Evolutionary conservation across 371 early-diverging fungal species (phyloP).

Genomic region (Haplosporangium sp.): DNA sequence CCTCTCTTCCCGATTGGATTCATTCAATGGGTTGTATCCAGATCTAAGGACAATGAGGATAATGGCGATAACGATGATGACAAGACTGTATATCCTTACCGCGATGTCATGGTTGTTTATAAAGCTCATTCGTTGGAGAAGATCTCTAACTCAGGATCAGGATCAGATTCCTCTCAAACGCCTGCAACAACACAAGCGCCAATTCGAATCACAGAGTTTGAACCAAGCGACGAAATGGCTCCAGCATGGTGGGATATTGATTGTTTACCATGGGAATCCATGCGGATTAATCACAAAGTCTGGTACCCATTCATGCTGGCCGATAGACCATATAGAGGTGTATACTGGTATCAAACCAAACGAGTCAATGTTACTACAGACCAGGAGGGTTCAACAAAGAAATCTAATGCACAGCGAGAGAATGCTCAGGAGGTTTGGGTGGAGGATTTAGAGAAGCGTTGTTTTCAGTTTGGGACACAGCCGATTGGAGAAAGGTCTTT

Average conservation of each 20-base stretch:
- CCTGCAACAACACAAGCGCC: not conserved
- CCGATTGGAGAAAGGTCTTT: not conserved
- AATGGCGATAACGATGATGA: not conserved
- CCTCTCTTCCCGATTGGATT: slow-evolving; percentile 38
- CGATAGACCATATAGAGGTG: slow-evolving; percentile 30
- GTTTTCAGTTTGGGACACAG: slow-evolving; percentile 34
- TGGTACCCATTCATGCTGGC: slow-evolving; percentile 48
- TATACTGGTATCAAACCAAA: slow-evolving; percentile 39
- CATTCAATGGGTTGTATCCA: slow-evolving; percentile 41
- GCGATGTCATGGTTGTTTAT: slow-evolving; percentile 47
- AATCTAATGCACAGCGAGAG: slow-evolving; percentile 34
- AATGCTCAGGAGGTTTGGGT: slow-evolving; percentile 42
- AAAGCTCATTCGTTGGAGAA: slow-evolving; percentile 28
- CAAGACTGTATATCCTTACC: slow-evolving; percentile 3
- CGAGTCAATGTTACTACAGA: slow-evolving; percentile 1
- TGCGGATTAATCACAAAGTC: slow-evolving; percentile 45
- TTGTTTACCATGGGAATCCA: slow-evolving; percentile 31
- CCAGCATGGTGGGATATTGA: slow-evolving; percentile 48
- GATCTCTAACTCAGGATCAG: not conserved
- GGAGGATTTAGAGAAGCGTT: slow-evolving; percentile 29
- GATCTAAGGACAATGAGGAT: not conserved
- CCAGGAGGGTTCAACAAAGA: not conserved
- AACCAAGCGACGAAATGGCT: slow-evolving; percentile 50
- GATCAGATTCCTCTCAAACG: not conserved
- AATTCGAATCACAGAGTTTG: slow-evolving; percentile 15